Evolutionary conservation across 352 stramenopile genomes (phyloP).

Genomic region (Globisporangium nagaii): DNA sequence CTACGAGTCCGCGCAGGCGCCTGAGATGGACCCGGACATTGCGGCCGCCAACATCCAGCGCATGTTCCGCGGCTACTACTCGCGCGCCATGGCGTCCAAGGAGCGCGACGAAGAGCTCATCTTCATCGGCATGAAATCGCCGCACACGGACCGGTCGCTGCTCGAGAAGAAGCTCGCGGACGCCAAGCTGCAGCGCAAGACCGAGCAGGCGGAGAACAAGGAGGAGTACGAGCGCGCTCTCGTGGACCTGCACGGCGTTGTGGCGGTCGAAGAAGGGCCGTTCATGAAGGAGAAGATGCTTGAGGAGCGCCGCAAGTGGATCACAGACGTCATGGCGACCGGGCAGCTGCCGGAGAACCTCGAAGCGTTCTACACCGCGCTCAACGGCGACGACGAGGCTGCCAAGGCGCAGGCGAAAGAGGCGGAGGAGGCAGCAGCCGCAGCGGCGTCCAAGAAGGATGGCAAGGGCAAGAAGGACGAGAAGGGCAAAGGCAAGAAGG

Average conservation of each 20-base stretch:
- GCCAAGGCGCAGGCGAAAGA: conserved; percentile 60
- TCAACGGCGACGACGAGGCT: conserved; percentile 29
- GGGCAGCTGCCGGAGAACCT: conserved; percentile 88
- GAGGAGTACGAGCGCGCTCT: conserved; percentile 89
- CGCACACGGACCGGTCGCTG: conserved; percentile 39
- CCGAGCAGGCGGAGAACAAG: conserved; percentile 89
- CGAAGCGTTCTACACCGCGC: conserved; percentile 75
- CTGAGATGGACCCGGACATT: conserved; percentile 88
- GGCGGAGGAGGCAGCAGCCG: conserved; percentile 29
- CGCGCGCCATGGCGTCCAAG: conserved; percentile 45
- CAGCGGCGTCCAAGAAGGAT: conserved; percentile 26
- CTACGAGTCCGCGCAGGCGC: conserved; percentile 62
- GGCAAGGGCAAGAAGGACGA: conserved; percentile 45
- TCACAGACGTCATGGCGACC: conserved; percentile 88
- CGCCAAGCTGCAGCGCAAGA: conserved; percentile 77
- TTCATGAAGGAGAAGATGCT: conserved; percentile 91
- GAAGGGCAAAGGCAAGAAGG: conserved; percentile 40
- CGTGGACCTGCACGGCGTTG: conserved; percentile 77
- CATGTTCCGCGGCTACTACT: conserved; percentile 84
- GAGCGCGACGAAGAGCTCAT: conserved; percentile 84
- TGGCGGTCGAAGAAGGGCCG: conserved; percentile 85
- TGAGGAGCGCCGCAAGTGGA: conserved; percentile 90
- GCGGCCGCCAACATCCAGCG: conserved; percentile 88
- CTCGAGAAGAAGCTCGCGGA: conserved; percentile 77
- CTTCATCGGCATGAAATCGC: conserved; percentile 92